These are phyloP conservation scores for Orbilia blumenaviensis DNA, from an alignment of 2,329 filamentous ascomycete genomes.

Conservation along the genomic window DNA sequence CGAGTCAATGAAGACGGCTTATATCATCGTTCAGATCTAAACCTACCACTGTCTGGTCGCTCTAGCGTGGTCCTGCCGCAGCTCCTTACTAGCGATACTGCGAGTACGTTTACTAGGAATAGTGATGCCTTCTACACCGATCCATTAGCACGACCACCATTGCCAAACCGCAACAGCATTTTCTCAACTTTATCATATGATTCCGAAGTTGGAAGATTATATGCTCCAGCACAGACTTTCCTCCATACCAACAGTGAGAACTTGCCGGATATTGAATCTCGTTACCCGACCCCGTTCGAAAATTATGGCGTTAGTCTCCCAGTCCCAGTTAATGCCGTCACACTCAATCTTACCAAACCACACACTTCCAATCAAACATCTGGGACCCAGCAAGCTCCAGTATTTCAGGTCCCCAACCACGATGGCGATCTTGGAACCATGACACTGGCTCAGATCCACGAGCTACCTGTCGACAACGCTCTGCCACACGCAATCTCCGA, in stretches of 20 bases:
- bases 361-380: no score
- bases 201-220: slow-evolving; percentile 46
- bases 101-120: slow-evolving; percentile 28
- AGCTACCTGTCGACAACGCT: slow-evolving; percentile 13
- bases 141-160: slow-evolving; percentile 6
- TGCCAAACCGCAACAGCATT: slow-evolving; percentile 33
- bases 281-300: slow-evolving; percentile 8
- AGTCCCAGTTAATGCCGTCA: neutral
- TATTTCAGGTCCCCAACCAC: neutral
- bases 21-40: slow-evolving; percentile 41
- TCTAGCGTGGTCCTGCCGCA: slow-evolving; percentile 45
- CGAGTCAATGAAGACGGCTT: slow-evolving; percentile 36
- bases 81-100: slow-evolving; percentile 24
- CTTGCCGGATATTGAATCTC: slow-evolving; percentile 14
- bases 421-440: slow-evolving; percentile 38
- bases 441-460: slow-evolving; percentile 21
- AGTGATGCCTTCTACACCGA: slow-evolving; percentile 21
- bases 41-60: slow-evolving; percentile 45
- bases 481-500: slow-evolving; percentile 41
- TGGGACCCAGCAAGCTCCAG: neutral
- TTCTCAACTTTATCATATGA: slow-evolving; percentile 34
- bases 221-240: slow-evolving; percentile 37
- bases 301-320: slow-evolving; percentile 7
- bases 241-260: slow-evolving; percentile 16
- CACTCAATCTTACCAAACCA: neutral